Percentiles rank a stretch among this genome's conserved stretches.
Evolutionary conservation across 768 basidiomycete species (phyloP).

Genomic region (Termitomyces sp.): DNA sequence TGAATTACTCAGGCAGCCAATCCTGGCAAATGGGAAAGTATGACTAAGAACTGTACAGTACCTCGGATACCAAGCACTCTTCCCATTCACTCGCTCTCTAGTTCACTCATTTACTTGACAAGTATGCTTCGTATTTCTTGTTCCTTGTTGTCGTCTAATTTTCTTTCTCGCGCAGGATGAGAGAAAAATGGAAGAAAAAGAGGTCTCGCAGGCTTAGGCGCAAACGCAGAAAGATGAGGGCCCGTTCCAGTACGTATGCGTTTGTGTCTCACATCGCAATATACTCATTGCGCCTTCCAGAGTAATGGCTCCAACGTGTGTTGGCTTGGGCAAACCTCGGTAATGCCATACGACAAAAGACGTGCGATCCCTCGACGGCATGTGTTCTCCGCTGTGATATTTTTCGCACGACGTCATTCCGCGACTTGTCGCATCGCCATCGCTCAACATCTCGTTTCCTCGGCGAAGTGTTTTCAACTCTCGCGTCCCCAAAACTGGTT

Average conservation of each 20-base stretch:
- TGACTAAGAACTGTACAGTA: constrained; percentile 43
- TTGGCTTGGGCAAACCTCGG: constrained; percentile 16
- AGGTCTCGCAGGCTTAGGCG: constrained; percentile 88
- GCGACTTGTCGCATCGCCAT: constrained; percentile 17
- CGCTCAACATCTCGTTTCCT: constrained; percentile 6
- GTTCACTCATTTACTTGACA: constrained; percentile 26
- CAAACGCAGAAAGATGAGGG: constrained; percentile 95
- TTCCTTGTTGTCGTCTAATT: background rate
- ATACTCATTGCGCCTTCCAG: constrained; percentile 16
- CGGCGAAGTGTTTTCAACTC: constrained; percentile 7
- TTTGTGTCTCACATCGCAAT: background rate
- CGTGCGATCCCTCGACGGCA: constrained; percentile 4
- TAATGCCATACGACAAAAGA: constrained; percentile 11
- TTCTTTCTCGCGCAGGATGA: constrained; percentile 56
- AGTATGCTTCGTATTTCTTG: constrained; percentile 18
- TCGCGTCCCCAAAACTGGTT: background rate
- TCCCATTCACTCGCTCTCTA: constrained; percentile 13
- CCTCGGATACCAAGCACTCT: constrained; percentile 12
- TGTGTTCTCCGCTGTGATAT: background rate
- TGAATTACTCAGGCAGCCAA: background rate
- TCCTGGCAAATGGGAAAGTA: constrained; percentile 21
- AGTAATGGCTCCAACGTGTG: constrained; percentile 28
- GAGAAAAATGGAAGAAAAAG: constrained; percentile 98
- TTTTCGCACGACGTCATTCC: constrained; percentile 11
- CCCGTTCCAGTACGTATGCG: constrained; percentile 76